Evolutionary conservation across 2,329 filamentous ascomycete species (phyloP), one percentile per base, ranked within the genome.

Genomic region (Metarhizium brunneum): DNA sequence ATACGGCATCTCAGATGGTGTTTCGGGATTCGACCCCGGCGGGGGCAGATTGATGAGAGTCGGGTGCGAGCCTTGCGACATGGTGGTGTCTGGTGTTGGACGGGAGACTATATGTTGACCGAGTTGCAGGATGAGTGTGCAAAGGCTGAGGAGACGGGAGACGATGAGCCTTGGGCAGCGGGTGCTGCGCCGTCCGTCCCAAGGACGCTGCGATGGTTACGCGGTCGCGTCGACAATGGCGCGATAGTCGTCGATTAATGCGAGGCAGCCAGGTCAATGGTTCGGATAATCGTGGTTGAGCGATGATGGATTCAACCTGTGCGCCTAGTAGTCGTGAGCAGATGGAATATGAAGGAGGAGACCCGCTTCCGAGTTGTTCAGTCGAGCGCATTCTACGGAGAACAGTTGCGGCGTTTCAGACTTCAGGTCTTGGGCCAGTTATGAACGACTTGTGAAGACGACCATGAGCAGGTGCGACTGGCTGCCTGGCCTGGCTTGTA

Each of bases 1-100:
- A 76, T 80, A 95, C 89, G 92, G 92, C 73, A 89, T 86, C 65
- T 96, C 92, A 54, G 87, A 92, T 36, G 91, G 92, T 25, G 91
- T 96, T 61, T 90, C 87, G 54, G 89, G 86, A 60, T 90, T 88
- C 40, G 90, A 92, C 20, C 86, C 84, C 56, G 89, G 86, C 59
- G 89, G 88, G 48, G 90, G 90, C 58, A 95, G 81, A 69, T 92
- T 90, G 77, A 92, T 92, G 59, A 92, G 73, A 57, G 87, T 92
- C 25, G 86, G 86, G 61, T 72, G 71, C 53, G 68, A 68, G 62
- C 65, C 68, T 60, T 73, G 72, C 64, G 72, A 68, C 72, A 74
- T 74, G 55, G 47, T 45, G 47, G 32, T 57, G 32, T 36, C 6
- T 20, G 25, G 25, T 25, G 25, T 25, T 25, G 25, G 25, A 3